Evolutionary conservation across 1,139 yeast genomes (phyloP), one percentile per base, ranked within the genome.

Genomic region (Diutina ranongensis): DNA sequence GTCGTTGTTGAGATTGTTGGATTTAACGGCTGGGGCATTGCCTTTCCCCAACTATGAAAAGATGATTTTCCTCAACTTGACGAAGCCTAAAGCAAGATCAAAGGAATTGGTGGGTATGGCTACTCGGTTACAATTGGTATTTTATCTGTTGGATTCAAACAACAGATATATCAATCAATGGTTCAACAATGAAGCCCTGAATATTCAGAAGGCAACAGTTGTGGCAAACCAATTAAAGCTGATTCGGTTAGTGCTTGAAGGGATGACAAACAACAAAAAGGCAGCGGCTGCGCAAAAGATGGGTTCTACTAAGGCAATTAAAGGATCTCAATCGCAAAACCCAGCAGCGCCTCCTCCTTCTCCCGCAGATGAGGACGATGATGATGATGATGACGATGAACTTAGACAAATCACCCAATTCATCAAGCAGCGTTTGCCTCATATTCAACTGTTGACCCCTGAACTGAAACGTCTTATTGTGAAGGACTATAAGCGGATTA

Each of bases 401-500:
- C 57, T 71, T 42, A 59, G 58, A 33, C 62, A 73, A 2, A 61
- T 77, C 48, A 66, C 70, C 20, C 64, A 64, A 28, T 71, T 81
- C 46, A 62, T 68, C 40, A 68, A 62, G 49, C 64, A 68, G 40
- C 77, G 76, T 49, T 63, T 81, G 21, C 71, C 74, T 1, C 58
- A 59, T 4, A 58, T 76, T 38, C 53, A 58, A 8, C 61, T 61
- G 46, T 60, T 64, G 44, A 58, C 61, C 33, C 57, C 57, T 9
- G 87, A 81, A 57, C 81, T 83, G 13, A 72, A 72, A 46, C 64
- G 78, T 45, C 68, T 80, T 34, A 74, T 81, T 19, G 53, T 66
- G n/a, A 80, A 83, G 49, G 94, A 83, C 55, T 73, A 70, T 55
- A 76, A 75, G 54, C 66, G 88, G 28, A 68, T 83, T 55, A 73